Evolutionary conservation across 257 asterid genomes (phyloP), one percentile per base, ranked within the genome.

Genomic region (Fraxinus pennsylvanica): DNA sequence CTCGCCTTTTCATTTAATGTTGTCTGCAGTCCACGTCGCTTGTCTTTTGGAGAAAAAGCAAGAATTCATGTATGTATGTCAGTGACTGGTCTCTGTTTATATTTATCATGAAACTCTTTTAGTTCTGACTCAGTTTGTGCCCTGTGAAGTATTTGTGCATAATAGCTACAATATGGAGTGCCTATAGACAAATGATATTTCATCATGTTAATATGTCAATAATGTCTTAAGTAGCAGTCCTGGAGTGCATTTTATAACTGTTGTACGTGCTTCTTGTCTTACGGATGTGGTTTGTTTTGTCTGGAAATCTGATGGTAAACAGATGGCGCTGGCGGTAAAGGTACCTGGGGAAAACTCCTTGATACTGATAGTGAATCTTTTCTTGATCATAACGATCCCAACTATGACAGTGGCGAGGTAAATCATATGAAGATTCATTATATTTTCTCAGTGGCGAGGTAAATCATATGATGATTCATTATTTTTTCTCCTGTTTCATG

Each of bases 261-360:
- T 14, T 59, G 67, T 59, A 21, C 8, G 29, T 54, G 22, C 36
- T 17, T 14, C 6, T 25, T 38, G 54, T 47, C 63, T 68, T 45
- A 47, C 72, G 33, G 59, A 71, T 71, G 50, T 59, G 78, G 10
- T 78, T 36, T 78, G 9, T 76, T 80, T 69, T 22, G 68, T 76
- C 68, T 77, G 69, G 43, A 8, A 38, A 2, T 38, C 43, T 38
- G 43, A 79, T 81, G 87, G 74, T 81, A 81, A 76, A 86, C 84
- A 96, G 99, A 96, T 90, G 99, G 99, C 57, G 99, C 90, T 74
- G 98, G 99, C 29, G 99, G 99, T 47, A 96, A 96, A 90, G 99
- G 98, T 68, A 91, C 98, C 67, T 96, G 98, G 99, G 99, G 99
- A 61, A 96, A 90, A 74, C 85, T 94, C 72, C 91, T 96, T 21